Evolutionary conservation across 2,329 filamentous ascomycete species (phyloP), one percentile per base, ranked within the genome.

Genomic region (Fusarium luffae): DNA sequence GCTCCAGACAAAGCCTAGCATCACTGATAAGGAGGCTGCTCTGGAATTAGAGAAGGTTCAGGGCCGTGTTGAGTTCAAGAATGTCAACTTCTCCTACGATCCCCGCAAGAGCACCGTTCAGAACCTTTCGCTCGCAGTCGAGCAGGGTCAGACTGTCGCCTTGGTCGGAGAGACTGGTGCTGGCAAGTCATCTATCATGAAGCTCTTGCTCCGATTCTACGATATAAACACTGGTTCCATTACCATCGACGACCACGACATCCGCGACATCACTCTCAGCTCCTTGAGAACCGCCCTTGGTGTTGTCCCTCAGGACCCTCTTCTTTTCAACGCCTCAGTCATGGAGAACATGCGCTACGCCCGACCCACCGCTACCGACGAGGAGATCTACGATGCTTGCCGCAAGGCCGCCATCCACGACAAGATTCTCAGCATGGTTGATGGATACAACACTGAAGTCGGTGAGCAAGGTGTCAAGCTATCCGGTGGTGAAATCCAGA

Each of bases 271-370:
- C 3, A 88, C 85, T 0, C 80, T 90, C 16, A 80, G 83, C 58
- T 88, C 85, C 47, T 79, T 92, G 4, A 84, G 89, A 12, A 83
- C 87, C 21, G 80, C 82, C 4, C 83, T 92, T 27, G 89, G 89
- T 21, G 83, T 90, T 14, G 89, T 92, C 0, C 89, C 89, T 4
- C 88, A 92, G 76, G 87, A 90, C 64, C 86, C 89, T 0, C 81
- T 85, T 0, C 80, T 92, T 11, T 92, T 92, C 80, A 89, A 91
- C 74, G 83, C 85, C 32, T 86, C 87, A 2, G 85, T 92, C 43
- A 83, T 89, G 74, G 85, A 90, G 19, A 92, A 92, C 72, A 80
- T 92, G 25, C 84, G 84, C 4, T 92, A 92, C 75, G 88, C 88
- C 3, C 84, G 85, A 13, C 84, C 88, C 3, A 82, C 85, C n/a